Evolutionary conservation across 192 early-diverging fungal species (phyloP), one percentile per base, ranked within the genome.

Genomic region (Podila epigama): DNA sequence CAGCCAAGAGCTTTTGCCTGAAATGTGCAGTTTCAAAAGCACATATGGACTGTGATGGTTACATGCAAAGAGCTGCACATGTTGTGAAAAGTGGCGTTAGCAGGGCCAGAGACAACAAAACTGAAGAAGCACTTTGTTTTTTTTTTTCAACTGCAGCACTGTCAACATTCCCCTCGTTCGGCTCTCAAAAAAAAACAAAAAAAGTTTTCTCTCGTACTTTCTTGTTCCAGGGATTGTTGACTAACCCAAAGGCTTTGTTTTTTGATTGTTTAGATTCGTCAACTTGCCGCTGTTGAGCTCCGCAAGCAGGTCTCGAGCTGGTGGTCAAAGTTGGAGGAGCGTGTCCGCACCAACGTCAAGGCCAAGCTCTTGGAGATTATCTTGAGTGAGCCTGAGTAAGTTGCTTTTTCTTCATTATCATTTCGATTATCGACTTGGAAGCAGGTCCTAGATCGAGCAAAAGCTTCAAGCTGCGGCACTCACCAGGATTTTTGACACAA

Each of bases 221-320:
- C 8, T 42, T 61, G 20, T 44, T 33, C 27, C 40, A 9, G 32
- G 15, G 13, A 40, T 28, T 29, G 11, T 13, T 55, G 3, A 16
- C 53, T 16, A 55, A 16, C 34, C 20, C 15, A 22, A n/a, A 20
- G 4, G 8, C 51, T 15, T 9, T 27, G 22, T 51, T 25, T n/a
- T 16, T 5, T 10, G 15, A 6, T 15, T 29, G 13, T 25, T 35
- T 54, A 79, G 77, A 63, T 96, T 29, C 92, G 94, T 59, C 94
- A 96, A 78, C 82, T 96, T 58, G 90, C 93, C 32, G 88, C 93
- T 22, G 95, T 96, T 29, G 95, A 96, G 84, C 85, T 93, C 68
- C 88, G 92, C 58, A 96, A 96, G 79, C 89, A 90, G 58, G 79
- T 93, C 37, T 60, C 83, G 34, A 91, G 84, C 83, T 90, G 84